A percentile compares a stretch with the other conserved stretches of the same genome.
phyloP scores from a whole-genome alignment of 768 basidiomycete species.

The Suillus alpinus region DNA sequence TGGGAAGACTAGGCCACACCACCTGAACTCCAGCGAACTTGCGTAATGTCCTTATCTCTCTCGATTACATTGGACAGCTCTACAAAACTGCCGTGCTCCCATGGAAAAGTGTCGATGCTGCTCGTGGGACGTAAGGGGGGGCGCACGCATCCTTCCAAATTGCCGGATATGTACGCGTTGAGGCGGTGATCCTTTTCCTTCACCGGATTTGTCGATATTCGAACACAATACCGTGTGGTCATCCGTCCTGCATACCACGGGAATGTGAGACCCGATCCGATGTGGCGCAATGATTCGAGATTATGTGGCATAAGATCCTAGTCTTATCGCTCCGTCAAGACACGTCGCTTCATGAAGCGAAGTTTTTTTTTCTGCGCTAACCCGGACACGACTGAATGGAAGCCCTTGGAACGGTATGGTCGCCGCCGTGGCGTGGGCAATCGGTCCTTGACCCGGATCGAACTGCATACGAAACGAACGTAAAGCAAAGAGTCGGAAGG shows the following conservation, averaged over 20 bases:
- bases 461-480: neutral
- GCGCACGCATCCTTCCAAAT: neutral
- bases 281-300: neutral
- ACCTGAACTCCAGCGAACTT: neutral
- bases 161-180: neutral
- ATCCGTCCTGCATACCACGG: neutral
- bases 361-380: neutral
- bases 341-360: slow-evolving; percentile 1
- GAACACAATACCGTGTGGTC: neutral
- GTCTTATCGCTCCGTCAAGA: neutral
- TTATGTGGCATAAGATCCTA: neutral
- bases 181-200: neutral
- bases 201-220: neutral
- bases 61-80: neutral
- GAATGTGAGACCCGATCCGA: slow-evolving; percentile 1
- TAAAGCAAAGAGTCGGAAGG: slow-evolving; percentile 9
- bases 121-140: neutral
- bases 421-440: neutral
- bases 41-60: neutral
- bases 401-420: neutral
- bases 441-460: neutral
- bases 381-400: neutral
- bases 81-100: neutral
- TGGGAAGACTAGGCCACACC: neutral
- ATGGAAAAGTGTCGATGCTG: neutral